phyloP scores from a whole-genome alignment of 2,329 filamentous ascomycete genomes.

The Beauveria sp. region DNA sequence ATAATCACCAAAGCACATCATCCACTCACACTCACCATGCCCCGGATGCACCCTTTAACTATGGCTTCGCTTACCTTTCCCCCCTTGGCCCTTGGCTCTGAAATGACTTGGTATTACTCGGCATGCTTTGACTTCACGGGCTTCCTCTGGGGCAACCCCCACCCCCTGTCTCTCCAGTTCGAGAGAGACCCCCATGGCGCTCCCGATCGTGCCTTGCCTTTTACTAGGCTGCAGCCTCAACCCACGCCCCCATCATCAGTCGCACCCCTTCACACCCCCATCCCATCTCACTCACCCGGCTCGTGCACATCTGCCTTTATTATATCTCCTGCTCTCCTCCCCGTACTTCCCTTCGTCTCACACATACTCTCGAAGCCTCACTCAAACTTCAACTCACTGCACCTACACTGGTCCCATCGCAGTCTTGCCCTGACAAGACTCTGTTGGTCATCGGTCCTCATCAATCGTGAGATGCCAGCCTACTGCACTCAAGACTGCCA shows the following conservation, averaged over 20 bases:
- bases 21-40: neutral
- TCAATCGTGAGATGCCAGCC: conserved; percentile 54
- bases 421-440: conserved; percentile 6
- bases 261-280: conserved; percentile 4
- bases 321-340: conserved; percentile 2
- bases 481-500: conserved; percentile 83
- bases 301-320: neutral
- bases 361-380: neutral
- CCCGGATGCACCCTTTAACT: neutral
- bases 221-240: neutral
- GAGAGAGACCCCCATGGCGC: neutral
- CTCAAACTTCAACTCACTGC: neutral
- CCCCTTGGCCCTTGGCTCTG: neutral
- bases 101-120: conserved; percentile 3
- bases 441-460: neutral
- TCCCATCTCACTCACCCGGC: conserved; percentile 2
- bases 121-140: neutral
- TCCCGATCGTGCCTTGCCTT: conserved; percentile 4
- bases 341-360: neutral
- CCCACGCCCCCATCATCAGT: conserved; percentile 1
- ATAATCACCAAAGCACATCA: neutral
- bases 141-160: neutral
- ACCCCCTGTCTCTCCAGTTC: neutral
- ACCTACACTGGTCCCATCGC: neutral
- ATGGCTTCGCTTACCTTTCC: conserved; percentile 4